Evolutionary conservation across 2,329 filamentous ascomycete genomes (phyloP).

Genomic region (Boeremia exigua): DNA sequence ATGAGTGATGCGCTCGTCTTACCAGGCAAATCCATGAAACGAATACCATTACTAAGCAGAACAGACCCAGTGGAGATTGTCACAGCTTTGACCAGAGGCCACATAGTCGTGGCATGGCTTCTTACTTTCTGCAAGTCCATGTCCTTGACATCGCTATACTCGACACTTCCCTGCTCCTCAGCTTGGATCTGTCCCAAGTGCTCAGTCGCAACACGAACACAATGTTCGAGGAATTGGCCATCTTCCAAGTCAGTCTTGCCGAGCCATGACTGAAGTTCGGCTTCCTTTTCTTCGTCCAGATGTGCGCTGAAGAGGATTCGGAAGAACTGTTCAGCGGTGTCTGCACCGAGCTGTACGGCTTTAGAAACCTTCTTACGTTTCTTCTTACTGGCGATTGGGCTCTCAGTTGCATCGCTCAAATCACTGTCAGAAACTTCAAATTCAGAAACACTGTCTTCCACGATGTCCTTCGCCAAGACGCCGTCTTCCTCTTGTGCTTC

Average conservation of each 20-base stretch:
- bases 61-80: constrained; percentile 19
- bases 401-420: background rate
- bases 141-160: constrained; percentile 8
- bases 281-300: background rate
- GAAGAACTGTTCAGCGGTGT: constrained; percentile 22
- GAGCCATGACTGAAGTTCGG: background rate
- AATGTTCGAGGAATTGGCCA: constrained; percentile 2
- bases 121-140: background rate
- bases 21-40: constrained; percentile 22
- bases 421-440: background rate
- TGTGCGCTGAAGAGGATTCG: constrained; percentile 13
- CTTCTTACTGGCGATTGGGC: background rate
- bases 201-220: background rate
- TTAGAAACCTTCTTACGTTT: background rate
- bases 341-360: background rate
- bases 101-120: background rate
- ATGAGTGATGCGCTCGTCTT: background rate
- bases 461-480: too few relatives aligned
- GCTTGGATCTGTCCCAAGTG: background rate
- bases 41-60: constrained; percentile 5
- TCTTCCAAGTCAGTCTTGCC: constrained; percentile 4
- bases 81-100: constrained; percentile 20
- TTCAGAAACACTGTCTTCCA: background rate
- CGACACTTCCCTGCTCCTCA: background rate
- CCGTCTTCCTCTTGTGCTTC: background rate